These are phyloP conservation scores for Centella asiatica DNA, from an alignment of 129 eudicot species.

Conservation along the genomic window DNA sequence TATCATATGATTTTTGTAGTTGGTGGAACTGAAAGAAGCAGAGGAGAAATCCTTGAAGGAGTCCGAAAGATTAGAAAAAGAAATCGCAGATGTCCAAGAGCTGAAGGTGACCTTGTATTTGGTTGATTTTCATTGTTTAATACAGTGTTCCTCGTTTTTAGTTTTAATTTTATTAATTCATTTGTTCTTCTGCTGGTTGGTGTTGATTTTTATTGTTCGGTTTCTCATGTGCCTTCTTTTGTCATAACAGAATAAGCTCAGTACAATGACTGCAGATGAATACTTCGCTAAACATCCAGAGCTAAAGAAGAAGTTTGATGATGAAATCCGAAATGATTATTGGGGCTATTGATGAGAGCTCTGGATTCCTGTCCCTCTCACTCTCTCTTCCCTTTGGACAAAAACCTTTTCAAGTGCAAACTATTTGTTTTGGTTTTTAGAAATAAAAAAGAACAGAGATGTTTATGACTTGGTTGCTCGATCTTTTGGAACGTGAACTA, in stretches of 20 bases:
- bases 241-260: conserved; percentile 52
- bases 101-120: conserved; percentile 50
- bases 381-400: conserved; percentile 15
- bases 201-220: not conserved
- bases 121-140: not conserved
- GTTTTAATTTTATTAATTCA: too few species aligned
- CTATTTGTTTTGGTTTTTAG: conserved; percentile 22
- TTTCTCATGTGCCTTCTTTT: not conserved
- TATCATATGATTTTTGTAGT: conserved; percentile 22
- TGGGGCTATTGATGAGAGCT: conserved; percentile 70
- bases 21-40: conserved; percentile 94
- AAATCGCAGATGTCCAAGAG: conserved; percentile 84
- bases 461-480: conserved; percentile 1
- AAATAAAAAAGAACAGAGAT: conserved; percentile 23
- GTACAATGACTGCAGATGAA: conserved; percentile 99
- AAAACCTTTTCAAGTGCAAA: not conserved
- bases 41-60: conserved; percentile 75
- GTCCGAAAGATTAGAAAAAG: conserved; percentile 92
- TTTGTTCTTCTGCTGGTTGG: not conserved
- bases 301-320: conserved; percentile 85
- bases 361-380: not conserved
- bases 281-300: conserved; percentile 95
- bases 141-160: not conserved
- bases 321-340: conserved; percentile 88
- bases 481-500: conserved; percentile 1